These are phyloP conservation scores for Termitomyces titanicus DNA, from an alignment of 768 basidiomycete genomes.

Conservation along the genomic window DNA sequence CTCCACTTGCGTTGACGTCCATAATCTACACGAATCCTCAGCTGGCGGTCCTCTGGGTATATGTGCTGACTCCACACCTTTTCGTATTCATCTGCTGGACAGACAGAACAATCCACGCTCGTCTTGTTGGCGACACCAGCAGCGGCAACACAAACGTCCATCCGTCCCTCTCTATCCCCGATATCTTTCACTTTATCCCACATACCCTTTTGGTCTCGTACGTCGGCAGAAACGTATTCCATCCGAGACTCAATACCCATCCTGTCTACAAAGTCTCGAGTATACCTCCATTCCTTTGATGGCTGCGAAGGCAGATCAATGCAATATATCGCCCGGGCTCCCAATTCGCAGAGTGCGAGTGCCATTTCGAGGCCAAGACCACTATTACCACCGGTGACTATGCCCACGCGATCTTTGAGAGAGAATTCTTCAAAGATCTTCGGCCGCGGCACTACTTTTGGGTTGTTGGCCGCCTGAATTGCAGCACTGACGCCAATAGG, in stretches of 20 bases:
- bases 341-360: constrained; percentile 68
- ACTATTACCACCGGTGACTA: constrained; percentile 59
- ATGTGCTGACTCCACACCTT: constrained; percentile 29
- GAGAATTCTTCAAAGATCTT: constrained; percentile 60
- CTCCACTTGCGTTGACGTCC: constrained; percentile 65
- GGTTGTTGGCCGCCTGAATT: constrained; percentile 33
- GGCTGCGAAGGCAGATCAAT: constrained; percentile 54
- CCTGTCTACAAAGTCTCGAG: constrained; percentile 44
- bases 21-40: constrained; percentile 42
- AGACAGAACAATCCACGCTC: constrained; percentile 56
- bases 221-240: constrained; percentile 66
- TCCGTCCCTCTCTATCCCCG: constrained; percentile 59
- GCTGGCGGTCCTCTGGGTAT: not conserved
- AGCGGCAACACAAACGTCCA: constrained; percentile 74
- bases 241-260: constrained; percentile 37
- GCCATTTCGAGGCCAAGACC: constrained; percentile 81
- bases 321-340: constrained; percentile 65
- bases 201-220: constrained; percentile 54
- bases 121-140: constrained; percentile 58
- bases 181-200: constrained; percentile 58
- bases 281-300: constrained; percentile 51
- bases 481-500: constrained; percentile 66
- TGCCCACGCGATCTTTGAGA: constrained; percentile 49
- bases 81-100: constrained; percentile 57
- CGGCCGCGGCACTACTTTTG: constrained; percentile 29